Percentiles rank a stretch among this genome's conserved stretches.
Evolutionary conservation across 225 moss, liverwort and hornwort species (phyloP).

Genomic region (Pleurozium schreberi): DNA sequence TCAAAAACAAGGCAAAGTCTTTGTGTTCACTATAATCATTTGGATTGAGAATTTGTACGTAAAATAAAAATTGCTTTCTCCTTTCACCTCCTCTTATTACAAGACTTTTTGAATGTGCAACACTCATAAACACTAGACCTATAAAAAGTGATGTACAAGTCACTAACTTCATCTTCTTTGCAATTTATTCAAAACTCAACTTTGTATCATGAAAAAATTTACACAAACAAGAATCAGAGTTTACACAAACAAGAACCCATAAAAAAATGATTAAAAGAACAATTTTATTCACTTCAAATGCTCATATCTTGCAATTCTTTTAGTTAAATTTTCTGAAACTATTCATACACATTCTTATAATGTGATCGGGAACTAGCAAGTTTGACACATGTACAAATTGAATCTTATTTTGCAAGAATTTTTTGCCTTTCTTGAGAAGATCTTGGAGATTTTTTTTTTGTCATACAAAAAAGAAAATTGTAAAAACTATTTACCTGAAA

Average conservation of each 20-base stretch:
- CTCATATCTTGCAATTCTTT: not conserved
- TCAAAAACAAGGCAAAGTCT: no score
- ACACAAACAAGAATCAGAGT: not conserved
- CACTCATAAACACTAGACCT: not conserved
- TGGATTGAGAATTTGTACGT: no score
- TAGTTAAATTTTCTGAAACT: not conserved
- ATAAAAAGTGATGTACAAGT: not conserved
- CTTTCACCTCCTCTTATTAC: not conserved
- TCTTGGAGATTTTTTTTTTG: not conserved
- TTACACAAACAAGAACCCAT: no score
- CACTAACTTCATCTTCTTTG: not conserved
- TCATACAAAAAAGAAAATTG: no score
- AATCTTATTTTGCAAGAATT: not conserved
- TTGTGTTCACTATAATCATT: no score
- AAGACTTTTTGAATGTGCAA: not conserved
- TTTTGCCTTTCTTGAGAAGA: no score
- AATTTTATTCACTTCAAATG: not conserved
- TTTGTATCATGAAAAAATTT: not conserved
- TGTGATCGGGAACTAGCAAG: rapidly evolving
- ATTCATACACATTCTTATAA: not conserved
- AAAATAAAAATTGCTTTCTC: no score
- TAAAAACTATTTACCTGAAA: not conserved
- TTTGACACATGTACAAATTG: not conserved
- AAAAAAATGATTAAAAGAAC: no score
- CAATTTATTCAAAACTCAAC: not conserved